phyloP scores from a whole-genome alignment of 2,329 filamentous ascomycete species.

The Dactylellina drechsleri region DNA sequence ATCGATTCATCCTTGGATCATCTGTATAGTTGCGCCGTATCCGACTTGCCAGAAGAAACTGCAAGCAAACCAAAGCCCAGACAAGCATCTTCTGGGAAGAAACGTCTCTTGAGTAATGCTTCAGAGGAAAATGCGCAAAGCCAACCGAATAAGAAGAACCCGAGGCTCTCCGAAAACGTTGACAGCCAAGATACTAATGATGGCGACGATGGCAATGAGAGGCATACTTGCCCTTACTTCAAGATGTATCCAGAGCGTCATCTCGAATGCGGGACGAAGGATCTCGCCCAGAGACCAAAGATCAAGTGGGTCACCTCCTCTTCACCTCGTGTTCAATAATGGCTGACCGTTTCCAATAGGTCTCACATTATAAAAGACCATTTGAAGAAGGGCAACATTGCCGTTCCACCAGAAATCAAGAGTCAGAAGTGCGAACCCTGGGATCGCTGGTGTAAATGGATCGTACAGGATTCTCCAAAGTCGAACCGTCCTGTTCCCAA shows the following conservation, averaged over 20 bases:
- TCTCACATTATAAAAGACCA: slow-evolving; percentile 51
- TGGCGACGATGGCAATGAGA: slow-evolving; percentile 26
- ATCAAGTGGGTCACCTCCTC: slow-evolving; percentile 25
- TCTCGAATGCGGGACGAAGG: slow-evolving; percentile 49
- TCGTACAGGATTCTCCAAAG: slow-evolving; percentile 39
- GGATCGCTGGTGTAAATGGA: slow-evolving; percentile 52
- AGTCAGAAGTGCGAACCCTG: slow-evolving; percentile 51
- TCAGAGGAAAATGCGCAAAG: slow-evolving; percentile 32
- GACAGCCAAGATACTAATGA: slow-evolving; percentile 31
- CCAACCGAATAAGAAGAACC: slow-evolving; percentile 49
- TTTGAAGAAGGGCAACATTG: slow-evolving; percentile 38
- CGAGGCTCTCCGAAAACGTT: slow-evolving; percentile 17
- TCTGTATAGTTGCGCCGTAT: slow-evolving; percentile 19
- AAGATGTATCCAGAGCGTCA: slow-evolving; percentile 49
- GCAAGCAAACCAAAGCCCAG: background rate
- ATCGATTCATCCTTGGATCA: slow-evolving; percentile 32
- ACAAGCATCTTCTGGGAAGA: slow-evolving; percentile 26
- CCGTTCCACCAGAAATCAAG: slow-evolving; percentile 50
- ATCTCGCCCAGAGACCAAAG: slow-evolving; percentile 45
- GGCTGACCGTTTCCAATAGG: slow-evolving; percentile 19
- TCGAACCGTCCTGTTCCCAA: slow-evolving; percentile 45
- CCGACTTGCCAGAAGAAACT: slow-evolving; percentile 37
- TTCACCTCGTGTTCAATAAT: background rate
- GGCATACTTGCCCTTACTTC: slow-evolving; percentile 49
- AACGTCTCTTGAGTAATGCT: slow-evolving; percentile 42